Evolutionary conservation across 192 early-diverging fungal species (phyloP).

Genomic region (Cetraspora pellucida): DNA sequence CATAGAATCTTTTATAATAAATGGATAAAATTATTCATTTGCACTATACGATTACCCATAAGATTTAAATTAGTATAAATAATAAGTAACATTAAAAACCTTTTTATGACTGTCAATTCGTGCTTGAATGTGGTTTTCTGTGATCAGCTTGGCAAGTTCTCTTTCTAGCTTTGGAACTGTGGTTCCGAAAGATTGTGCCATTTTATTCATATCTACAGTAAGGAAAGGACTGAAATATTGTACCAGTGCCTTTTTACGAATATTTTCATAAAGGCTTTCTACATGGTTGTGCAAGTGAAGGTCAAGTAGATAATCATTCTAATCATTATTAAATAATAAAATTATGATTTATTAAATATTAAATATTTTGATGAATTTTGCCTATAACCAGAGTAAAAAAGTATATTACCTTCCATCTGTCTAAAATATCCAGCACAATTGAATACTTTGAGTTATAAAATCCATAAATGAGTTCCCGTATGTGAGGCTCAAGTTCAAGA

Average conservation of each 20-base stretch:
- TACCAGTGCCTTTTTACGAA: slow-evolving; percentile 75
- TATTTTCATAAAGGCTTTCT: slow-evolving; percentile 65
- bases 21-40: neutral
- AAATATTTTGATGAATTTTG: neutral
- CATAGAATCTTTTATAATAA: slow-evolving; percentile 56
- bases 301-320: slow-evolving; percentile 64
- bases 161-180: slow-evolving; percentile 62
- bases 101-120: slow-evolving; percentile 88
- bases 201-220: slow-evolving; percentile 75
- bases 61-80: neutral
- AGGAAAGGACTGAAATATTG: slow-evolving; percentile 84
- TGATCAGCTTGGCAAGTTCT: slow-evolving; percentile 71
- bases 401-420: slow-evolving; percentile 64
- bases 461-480: slow-evolving; percentile 67
- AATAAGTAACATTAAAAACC: slow-evolving; percentile 43
- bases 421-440: slow-evolving; percentile 65
- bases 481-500: slow-evolving; percentile 82
- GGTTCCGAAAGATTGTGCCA: slow-evolving; percentile 75
- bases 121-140: slow-evolving; percentile 70
- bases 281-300: slow-evolving; percentile 73
- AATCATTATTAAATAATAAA: neutral
- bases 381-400: neutral
- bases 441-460: slow-evolving; percentile 82
- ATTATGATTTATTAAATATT: neutral
- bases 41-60: neutral